These are phyloP conservation scores for Eurotiales sp. DNA, from an alignment of 2,329 filamentous ascomycete species.

Conservation along the genomic window DNA sequence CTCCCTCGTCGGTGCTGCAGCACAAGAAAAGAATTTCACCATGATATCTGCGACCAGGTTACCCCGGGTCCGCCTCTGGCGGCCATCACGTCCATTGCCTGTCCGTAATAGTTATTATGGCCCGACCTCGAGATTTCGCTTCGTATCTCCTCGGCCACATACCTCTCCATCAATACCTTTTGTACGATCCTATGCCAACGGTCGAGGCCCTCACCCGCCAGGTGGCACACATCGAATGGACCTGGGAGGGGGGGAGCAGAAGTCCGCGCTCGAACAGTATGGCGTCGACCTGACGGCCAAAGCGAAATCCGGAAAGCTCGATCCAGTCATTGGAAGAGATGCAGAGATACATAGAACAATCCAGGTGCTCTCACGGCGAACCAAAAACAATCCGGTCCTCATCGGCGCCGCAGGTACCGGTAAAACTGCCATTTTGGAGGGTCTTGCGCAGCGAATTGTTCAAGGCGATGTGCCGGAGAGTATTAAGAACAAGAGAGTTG, in stretches of 20 bases:
- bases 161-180: not conserved
- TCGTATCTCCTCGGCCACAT: conserved; percentile 12
- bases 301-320: conserved; percentile 83
- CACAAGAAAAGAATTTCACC: not conserved
- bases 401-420: conserved; percentile 88
- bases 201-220: conserved; percentile 69
- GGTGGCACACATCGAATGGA: conserved; percentile 95
- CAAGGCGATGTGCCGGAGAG: conserved; percentile 91
- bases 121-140: conserved; percentile 16
- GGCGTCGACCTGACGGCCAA: conserved; percentile 84
- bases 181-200: conserved; percentile 49
- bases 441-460: conserved; percentile 83
- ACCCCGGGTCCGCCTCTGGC: conserved; percentile 28
- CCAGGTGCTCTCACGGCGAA: conserved; percentile 84
- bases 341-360: conserved; percentile 90
- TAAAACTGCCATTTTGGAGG: conserved; percentile 91
- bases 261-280: conserved; percentile 84
- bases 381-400: conserved; percentile 94
- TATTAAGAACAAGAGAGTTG: conserved; percentile 88
- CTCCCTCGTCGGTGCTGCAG: not conserved
- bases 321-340: conserved; percentile 92
- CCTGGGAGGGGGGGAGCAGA: conserved; percentile 69
- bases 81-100: conserved; percentile 22
- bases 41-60: conserved; percentile 31
- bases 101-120: conserved; percentile 20